Percentiles rank a stretch among this genome's conserved stretches.
Conservation (phyloP, 345 rosid genomes). For the Bruguiera sexangula region DNA sequence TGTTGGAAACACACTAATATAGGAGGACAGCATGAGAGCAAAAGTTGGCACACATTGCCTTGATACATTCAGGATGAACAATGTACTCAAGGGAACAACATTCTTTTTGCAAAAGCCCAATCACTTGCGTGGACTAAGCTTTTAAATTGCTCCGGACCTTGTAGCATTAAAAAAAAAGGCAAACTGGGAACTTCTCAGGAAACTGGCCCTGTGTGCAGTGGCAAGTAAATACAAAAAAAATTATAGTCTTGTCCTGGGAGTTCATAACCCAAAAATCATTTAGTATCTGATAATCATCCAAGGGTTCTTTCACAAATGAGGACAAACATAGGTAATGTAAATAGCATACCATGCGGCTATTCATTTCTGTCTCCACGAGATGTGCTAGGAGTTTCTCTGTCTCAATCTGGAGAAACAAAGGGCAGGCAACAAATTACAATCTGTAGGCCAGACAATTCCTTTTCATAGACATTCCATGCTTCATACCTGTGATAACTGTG, state of each 20-base stretch:
- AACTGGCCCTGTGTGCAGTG: too few relatives aligned
- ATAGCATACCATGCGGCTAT: slow-evolving; percentile 66
- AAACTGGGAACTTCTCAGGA: neutral
- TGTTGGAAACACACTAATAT: too few relatives aligned
- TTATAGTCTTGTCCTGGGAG: neutral
- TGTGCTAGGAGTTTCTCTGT: slow-evolving; percentile 95
- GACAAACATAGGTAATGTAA: neutral
- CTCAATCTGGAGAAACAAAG: slow-evolving; percentile 61
- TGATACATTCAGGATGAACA: too few relatives aligned
- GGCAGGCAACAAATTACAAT: slow-evolving; percentile 23
- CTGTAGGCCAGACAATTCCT: neutral
- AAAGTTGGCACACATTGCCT: too few relatives aligned
- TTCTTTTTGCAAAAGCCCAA: too few relatives aligned
- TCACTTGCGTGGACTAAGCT: too few relatives aligned
- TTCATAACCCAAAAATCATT: neutral
- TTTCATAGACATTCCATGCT: slow-evolving; percentile 9
- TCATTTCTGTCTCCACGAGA: slow-evolving; percentile 96
- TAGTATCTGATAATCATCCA: neutral
- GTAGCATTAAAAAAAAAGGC: too few relatives aligned
- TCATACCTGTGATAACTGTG: slow-evolving; percentile 96
- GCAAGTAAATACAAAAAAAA: neutral
- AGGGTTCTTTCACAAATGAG: neutral
- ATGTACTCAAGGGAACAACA: too few relatives aligned
- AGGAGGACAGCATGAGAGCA: too few relatives aligned
- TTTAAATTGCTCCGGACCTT: too few relatives aligned